These are phyloP conservation scores for Alternaria infectoria DNA, from an alignment of 2,329 filamentous ascomycete species.

Conservation along the genomic window DNA sequence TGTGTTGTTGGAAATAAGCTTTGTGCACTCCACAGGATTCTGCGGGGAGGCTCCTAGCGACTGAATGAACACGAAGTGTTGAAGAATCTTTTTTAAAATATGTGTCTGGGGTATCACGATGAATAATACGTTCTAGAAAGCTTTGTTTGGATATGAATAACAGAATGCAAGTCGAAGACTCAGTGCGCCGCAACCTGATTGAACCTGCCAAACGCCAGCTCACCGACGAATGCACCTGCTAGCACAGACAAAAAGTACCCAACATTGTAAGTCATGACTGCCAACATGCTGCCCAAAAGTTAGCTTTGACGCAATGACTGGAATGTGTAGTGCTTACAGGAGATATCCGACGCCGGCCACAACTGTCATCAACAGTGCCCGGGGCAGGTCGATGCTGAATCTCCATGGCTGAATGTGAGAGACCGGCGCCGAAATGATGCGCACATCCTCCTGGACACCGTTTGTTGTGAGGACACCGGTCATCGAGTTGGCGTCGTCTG, in stretches of 20 bases:
- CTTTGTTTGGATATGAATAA: neutral
- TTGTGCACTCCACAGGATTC: neutral
- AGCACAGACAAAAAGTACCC: slow-evolving; percentile 85
- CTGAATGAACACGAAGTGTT: neutral
- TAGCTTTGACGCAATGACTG: slow-evolving; percentile 17
- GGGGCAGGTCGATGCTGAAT: slow-evolving; percentile 76
- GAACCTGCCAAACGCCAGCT: slow-evolving; percentile 78
- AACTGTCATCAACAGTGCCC: slow-evolving; percentile 72
- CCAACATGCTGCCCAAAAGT: slow-evolving; percentile 73
- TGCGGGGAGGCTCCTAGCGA: neutral
- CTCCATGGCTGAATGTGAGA: slow-evolving; percentile 72
- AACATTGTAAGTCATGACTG: slow-evolving; percentile 88
- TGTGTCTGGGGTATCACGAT: neutral
- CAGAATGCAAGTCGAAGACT: neutral
- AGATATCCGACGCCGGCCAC: slow-evolving; percentile 82
- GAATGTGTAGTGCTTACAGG: slow-evolving; percentile 67
- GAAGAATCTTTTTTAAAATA: neutral
- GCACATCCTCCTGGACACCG: slow-evolving; percentile 80
- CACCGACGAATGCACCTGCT: slow-evolving; percentile 81
- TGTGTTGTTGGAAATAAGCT: neutral
- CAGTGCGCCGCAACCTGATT: slow-evolving; percentile 29
- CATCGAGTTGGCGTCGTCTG: slow-evolving; percentile 63
- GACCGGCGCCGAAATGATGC: slow-evolving; percentile 69
- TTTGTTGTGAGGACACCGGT: slow-evolving; percentile 72
- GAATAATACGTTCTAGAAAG: neutral